phyloP scores from a whole-genome alignment of 306 rosid species.

The Pyrus communis region DNA sequence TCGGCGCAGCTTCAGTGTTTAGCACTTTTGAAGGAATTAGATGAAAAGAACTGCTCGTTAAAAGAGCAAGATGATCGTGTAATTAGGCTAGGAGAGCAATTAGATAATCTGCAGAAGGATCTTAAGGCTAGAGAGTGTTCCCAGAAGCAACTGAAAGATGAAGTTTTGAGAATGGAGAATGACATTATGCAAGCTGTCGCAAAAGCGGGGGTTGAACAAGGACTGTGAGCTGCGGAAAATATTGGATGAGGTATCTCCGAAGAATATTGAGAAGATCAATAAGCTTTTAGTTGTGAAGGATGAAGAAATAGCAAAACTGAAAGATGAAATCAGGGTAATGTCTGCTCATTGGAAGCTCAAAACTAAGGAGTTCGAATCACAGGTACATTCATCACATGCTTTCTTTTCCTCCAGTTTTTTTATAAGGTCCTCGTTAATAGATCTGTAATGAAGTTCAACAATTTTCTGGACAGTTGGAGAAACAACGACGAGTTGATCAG shows the following conservation, averaged over 20 bases:
- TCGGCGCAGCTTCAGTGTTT: constrained; percentile 66
- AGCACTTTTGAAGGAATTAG: constrained; percentile 65
- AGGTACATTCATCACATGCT: constrained; percentile 40
- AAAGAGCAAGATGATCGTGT: constrained; percentile 77
- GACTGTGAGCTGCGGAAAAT: constrained; percentile 67
- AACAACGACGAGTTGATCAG: constrained; percentile 85
- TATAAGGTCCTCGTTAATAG: constrained; percentile 2
- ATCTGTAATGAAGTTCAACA: constrained; percentile 8
- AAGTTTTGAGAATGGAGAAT: constrained; percentile 67
- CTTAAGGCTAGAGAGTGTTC: constrained; percentile 81
- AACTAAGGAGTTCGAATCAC: constrained; percentile 91
- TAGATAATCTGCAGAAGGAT: constrained; percentile 74
- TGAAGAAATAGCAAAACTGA: constrained; percentile 62
- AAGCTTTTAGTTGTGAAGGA: constrained; percentile 65
- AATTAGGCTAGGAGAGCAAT: constrained; percentile 65
- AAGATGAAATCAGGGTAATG: constrained; percentile 76
- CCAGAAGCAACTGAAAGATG: constrained; percentile 84
- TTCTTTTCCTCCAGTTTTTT: background rate
- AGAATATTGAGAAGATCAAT: constrained; percentile 69
- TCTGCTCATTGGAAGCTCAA: constrained; percentile 84
- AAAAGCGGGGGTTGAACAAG: constrained; percentile 53
- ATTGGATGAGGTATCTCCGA: constrained; percentile 79
- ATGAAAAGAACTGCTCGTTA: constrained; percentile 58
- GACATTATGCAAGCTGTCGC: constrained; percentile 77
- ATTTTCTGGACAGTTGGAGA: constrained; percentile 68